Evolutionary conservation across 352 stramenopile species (phyloP), one percentile per base, ranked within the genome.

Genomic region (Phytophthora citrophthora): DNA sequence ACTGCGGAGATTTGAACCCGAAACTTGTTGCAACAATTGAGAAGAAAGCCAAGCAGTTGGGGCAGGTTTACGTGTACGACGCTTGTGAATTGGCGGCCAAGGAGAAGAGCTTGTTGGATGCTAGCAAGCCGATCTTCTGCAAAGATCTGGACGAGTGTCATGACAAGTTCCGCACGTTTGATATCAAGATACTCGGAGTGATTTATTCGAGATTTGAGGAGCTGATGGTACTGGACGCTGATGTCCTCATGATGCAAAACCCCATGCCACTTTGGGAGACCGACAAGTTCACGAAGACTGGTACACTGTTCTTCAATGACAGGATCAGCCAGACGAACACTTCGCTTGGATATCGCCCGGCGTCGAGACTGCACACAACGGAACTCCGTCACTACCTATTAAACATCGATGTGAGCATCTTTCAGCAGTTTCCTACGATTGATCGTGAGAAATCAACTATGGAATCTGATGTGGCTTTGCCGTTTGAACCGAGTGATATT

Each of bases 291-390:
- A 23, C 50, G 18, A 51, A 47, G 13, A 75, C 71, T 34, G 79
- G 79, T 36, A 83, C 76, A 31, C 59, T 86, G 5, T 86, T 88
- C 58, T 86, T 88, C 58, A 69, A 83, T 49, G 78, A 88, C 61
- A 62, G 76, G 23, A 74, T 82, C 47, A 70, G 69, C 45, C 68
- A 76, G 52, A 67, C 68, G 6, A 70, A 61, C 54, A 60, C 59
- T 49, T 76, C 70, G 57, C 53, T 81, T 46, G 68, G 71, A 2
- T 62, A 58, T n/a, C 54, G 63, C 2, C 60, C 64, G 8, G 51
- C 45, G 1, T 61, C 53, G 12, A 49, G 68, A 24, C 44, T 61
- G 4, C 59, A 70, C 41, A 54, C 76, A 20, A 79, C 69, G 5
- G 41, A 66, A 5, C 53, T 83, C 8, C 68, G 79, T 24, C 51